Conservation (phyloP, 768 basidiomycete species). For the Russula ochroleuca region DNA sequence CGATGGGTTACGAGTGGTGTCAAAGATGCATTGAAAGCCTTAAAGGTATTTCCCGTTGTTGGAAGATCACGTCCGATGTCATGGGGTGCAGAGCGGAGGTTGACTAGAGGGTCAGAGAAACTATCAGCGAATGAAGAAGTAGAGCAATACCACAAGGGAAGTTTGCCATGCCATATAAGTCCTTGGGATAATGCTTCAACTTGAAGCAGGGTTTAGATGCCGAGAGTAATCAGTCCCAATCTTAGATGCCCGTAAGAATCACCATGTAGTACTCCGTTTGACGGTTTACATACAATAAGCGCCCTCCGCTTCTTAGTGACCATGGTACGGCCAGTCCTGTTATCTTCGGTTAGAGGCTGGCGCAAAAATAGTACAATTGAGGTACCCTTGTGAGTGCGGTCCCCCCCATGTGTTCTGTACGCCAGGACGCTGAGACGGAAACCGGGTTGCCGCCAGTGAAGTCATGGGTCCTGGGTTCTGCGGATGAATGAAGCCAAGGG, state of each 20-base stretch:
- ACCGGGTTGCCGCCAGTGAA: too few species aligned
- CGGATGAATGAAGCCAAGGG: too few species aligned
- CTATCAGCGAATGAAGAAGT: background rate
- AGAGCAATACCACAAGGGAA: background rate
- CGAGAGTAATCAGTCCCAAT: background rate
- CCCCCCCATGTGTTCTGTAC: background rate
- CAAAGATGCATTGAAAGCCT: too few species aligned
- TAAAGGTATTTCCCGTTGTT: background rate
- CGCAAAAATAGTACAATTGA: too few species aligned
- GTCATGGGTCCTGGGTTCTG: background rate
- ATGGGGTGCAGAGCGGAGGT: background rate
- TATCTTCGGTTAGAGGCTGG: background rate
- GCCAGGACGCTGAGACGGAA: background rate
- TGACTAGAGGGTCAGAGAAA: background rate
- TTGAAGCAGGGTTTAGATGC: background rate
- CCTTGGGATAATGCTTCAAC: background rate
- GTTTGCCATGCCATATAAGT: background rate
- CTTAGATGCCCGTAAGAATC: background rate
- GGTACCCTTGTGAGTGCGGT: background rate
- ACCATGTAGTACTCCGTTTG: background rate
- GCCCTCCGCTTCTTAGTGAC: background rate
- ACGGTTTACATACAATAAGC: background rate
- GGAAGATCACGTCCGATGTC: background rate
- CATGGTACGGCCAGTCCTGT: background rate
- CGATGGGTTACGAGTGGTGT: too few species aligned